Evolutionary conservation across 2,329 filamentous ascomycete species (phyloP), one percentile per base, ranked within the genome.

Genomic region (Paecilomyces sp.): DNA sequence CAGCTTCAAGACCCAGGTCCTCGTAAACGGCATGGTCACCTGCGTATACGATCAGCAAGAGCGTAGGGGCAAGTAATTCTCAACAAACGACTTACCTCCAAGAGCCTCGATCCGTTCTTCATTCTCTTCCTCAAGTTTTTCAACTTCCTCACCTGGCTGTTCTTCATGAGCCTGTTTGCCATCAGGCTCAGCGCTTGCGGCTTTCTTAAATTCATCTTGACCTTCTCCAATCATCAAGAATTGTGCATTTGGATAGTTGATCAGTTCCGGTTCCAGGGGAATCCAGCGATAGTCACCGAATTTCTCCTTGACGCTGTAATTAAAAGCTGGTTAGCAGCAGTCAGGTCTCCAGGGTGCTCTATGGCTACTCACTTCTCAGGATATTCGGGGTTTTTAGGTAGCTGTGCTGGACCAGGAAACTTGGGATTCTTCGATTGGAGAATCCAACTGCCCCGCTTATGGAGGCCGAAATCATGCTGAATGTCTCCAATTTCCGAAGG

Each of bases 401-500:
- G 77, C 54, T 79, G 80, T 0, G 85, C 83, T 0, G 90, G 90
- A 0, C 86, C 85, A 2, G 85, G 81, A 36, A 82, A 85, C 59
- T 87, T 80, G 0, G 92, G 92, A 66, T 95, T 96, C 76, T 92
- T 91, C 31, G 89, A 86, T 64, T 87, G 90, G 57, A 93, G 74
- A 57, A 93, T 83, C 73, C 92, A 96, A 71, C 88, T 90, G 0
- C 90, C 91, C 64, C 87, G 85, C 33, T 84, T 75, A 47, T 82
- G 80, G 6, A 96, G 72, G 0, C 92, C 91, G 12, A 96, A 80
- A 59, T 91, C 86, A 47, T 84, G 80, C 73, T 96, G 91, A 0
- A 94, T 81, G 56, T 91, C 84, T 0, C 87, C 88, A 1, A 90
- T 71, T 60, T 89, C 77, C 2, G 82, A 77, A 0, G 91, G 91